phyloP scores from a whole-genome alignment of 1,284 basidiomycete species.

The Agaricales sp. region DNA sequence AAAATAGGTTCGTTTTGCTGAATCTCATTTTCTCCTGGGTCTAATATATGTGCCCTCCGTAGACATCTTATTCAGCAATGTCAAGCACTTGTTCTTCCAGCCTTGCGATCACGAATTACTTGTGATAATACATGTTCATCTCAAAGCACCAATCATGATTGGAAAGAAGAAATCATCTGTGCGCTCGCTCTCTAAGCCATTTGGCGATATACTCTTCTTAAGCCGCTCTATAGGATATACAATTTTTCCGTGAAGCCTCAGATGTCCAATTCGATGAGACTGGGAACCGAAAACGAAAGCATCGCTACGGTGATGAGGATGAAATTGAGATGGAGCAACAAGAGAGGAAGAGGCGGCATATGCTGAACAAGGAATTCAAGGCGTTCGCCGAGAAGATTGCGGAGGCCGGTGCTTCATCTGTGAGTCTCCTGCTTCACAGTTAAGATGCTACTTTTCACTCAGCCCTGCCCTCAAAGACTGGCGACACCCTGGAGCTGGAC shows the following conservation, averaged over 20 bases:
- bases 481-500: slow-evolving; percentile 87
- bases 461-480: slow-evolving; percentile 33
- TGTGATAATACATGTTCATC: slow-evolving; percentile 90
- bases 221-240: slow-evolving; percentile 62
- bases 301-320: slow-evolving; percentile 97
- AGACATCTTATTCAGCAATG: slow-evolving; percentile 95
- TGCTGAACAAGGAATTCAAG: slow-evolving; percentile 94
- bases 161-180: slow-evolving; percentile 97
- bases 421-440: slow-evolving; percentile 21
- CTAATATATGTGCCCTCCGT: slow-evolving; percentile 10
- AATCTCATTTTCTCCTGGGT: background rate
- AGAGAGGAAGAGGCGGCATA: slow-evolving; percentile 81
- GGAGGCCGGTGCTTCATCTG: slow-evolving; percentile 64
- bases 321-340: slow-evolving; percentile 99
- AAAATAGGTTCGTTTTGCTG: slow-evolving; percentile 58
- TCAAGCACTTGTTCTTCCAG: slow-evolving; percentile 99
- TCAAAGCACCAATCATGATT: slow-evolving; percentile 96
- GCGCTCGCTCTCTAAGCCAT: slow-evolving; percentile 16
- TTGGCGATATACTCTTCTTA: slow-evolving; percentile 5
- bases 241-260: slow-evolving; percentile 97
- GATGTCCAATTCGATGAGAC: slow-evolving; percentile 99
- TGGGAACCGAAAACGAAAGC: slow-evolving; percentile 96
- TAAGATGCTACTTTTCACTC: background rate
- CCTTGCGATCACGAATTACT: slow-evolving; percentile 96
- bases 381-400: slow-evolving; percentile 90